Conservation (phyloP, 768 basidiomycete genomes). For the Leccinellum luteum region DNA sequence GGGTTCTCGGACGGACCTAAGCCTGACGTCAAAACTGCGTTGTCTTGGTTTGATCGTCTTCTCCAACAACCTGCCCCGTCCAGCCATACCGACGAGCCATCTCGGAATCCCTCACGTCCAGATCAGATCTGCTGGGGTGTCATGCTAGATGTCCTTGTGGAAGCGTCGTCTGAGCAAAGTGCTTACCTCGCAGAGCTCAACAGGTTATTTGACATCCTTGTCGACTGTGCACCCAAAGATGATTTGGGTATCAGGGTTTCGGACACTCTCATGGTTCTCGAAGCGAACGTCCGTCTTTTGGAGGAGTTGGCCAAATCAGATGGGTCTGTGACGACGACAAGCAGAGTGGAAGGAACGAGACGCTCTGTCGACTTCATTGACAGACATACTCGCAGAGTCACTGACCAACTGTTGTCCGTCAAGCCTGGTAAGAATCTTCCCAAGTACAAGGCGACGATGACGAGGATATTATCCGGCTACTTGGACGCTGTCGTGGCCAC, state of each 20-base stretch:
- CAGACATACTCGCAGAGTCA: constrained; percentile 7
- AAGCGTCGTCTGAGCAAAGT: constrained; percentile 22
- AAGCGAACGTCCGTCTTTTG: constrained; percentile 39
- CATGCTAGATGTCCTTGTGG: constrained; percentile 59
- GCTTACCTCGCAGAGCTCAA: constrained; percentile 55
- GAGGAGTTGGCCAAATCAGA: constrained; percentile 11
- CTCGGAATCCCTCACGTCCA: constrained; percentile 48
- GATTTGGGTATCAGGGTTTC: constrained; percentile 32
- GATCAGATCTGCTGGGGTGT: constrained; percentile 51
- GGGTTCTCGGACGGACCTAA: constrained; percentile 47
- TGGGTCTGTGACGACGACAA: neutral
- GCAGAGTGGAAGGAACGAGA: constrained; percentile 7
- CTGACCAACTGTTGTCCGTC: constrained; percentile 9
- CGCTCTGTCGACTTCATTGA: constrained; percentile 29
- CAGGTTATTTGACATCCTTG: constrained; percentile 44
- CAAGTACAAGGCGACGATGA: constrained; percentile 14
- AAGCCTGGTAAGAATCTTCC: constrained; percentile 14
- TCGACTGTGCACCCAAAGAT: constrained; percentile 35
- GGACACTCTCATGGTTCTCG: constrained; percentile 44
- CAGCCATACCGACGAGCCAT: constrained; percentile 41
- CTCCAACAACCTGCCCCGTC: constrained; percentile 40
- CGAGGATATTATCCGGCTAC: constrained; percentile 20
- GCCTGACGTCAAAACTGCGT: constrained; percentile 57
- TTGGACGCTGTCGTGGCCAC: constrained; percentile 9
- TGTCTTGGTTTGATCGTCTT: constrained; percentile 71